These are phyloP conservation scores for Tetrapisispora pingtungensis DNA, from an alignment of 805 yeast species.

Conservation along the genomic window DNA sequence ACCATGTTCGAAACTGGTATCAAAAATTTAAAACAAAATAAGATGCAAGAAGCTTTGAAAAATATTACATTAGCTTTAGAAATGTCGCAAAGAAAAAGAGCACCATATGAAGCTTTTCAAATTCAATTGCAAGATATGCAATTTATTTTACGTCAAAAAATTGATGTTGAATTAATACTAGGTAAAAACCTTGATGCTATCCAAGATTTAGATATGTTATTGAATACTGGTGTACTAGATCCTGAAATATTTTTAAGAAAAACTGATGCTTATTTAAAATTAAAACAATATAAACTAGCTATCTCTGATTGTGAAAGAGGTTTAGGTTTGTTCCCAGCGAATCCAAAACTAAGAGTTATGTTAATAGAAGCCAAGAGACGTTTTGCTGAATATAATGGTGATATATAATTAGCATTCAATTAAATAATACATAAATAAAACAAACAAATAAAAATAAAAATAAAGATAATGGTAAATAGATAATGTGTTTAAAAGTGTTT, in stretches of 20 bases:
- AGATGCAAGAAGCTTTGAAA: constrained; percentile 49
- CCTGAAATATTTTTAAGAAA: constrained; percentile 68
- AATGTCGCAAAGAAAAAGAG: constrained; percentile 49
- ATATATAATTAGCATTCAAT: constrained; percentile 4
- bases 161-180: constrained; percentile 55
- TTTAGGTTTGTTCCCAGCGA: constrained; percentile 47
- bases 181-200: constrained; percentile 48
- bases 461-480: too few species aligned
- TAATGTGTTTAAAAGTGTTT: too few species aligned
- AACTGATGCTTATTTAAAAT: constrained; percentile 51
- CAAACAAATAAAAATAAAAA: neutral
- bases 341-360: constrained; percentile 28
- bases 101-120: constrained; percentile 66
- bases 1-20: constrained; percentile 59
- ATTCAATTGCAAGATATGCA: constrained; percentile 59
- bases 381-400: constrained; percentile 26
- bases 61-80: constrained; percentile 59
- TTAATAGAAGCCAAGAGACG: constrained; percentile 19
- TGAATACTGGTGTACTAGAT: constrained; percentile 45
- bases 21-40: constrained; percentile 40
- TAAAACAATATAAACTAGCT: constrained; percentile 54
- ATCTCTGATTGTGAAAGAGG: constrained; percentile 66
- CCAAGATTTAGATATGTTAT: constrained; percentile 59
- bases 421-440: neutral
- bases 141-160: constrained; percentile 56